Evolutionary conservation across 1,284 basidiomycete species (phyloP), one percentile per base, ranked within the genome.

Genomic region (Pseudozyma pruni): DNA sequence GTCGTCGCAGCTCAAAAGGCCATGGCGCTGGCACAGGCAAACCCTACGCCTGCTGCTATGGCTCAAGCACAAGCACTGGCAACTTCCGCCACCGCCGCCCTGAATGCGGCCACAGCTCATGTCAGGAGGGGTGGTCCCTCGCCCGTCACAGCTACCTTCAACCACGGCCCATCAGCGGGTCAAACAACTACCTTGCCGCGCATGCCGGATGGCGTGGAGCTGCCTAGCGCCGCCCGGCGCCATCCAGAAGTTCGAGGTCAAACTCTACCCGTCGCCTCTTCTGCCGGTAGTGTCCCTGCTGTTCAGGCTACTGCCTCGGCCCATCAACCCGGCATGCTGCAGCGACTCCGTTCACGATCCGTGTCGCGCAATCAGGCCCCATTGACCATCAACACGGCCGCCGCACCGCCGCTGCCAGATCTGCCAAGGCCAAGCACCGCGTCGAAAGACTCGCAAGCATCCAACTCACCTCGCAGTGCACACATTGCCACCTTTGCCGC

Each of bases 21-120:
- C 0, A 60, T 73, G 57, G 56, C 61, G 16, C 50, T 54, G 8
- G 64, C 66, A 7, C 66, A 69, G 32, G 66, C 66, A 2, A 61
- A 66, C 27, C 66, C 66, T 3, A 49, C 57, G 11, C 56, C 66
- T 2, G 53, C 58, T 1, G 55, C 58, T 11, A 14, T 60, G 16
- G 71, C 71, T 19, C 71, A 73, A 27, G 71, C 71, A 16, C 61
- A 73, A 34, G 60, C 66, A 4, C 31, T 69, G 35, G 66, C 71
- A 8, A 51, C 66, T 2, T 51, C 66, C 9, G 66, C 66, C n/a
- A 64, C 61, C 3, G 66, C 57, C 16, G 64, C 64, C 22, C 50
- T 69, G 38, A 57, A 64, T 13, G 55, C 59, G 34, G 59, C 66
- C n/a, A 54, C 60, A 25, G 55, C 55, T n/a, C 51, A 63, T 8